Conservation (phyloP, 805 yeast genomes). For the Candida palmyrensis region DNA sequence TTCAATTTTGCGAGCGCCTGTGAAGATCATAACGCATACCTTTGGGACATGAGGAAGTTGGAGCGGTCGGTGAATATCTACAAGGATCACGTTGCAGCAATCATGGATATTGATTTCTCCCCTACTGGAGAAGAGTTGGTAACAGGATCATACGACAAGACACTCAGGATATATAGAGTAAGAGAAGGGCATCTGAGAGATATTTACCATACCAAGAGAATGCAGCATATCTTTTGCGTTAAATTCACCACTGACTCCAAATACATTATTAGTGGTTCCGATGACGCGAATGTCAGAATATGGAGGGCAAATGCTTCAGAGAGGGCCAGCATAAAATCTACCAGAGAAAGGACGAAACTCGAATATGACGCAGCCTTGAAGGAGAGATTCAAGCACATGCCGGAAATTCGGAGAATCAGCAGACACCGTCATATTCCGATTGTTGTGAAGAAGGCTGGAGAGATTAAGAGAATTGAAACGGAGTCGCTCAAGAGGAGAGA, state of each 20-base stretch:
- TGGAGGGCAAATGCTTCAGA: slow-evolving; percentile 92
- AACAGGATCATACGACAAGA: slow-evolving; percentile 92
- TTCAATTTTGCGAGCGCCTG: slow-evolving; percentile 85
- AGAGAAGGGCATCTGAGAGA: slow-evolving; percentile 91
- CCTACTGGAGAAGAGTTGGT: slow-evolving; percentile 97
- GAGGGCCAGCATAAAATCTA: slow-evolving; percentile 72
- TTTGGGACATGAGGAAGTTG: slow-evolving; percentile 96
- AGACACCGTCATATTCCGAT: slow-evolving; percentile 91
- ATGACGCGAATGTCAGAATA: slow-evolving; percentile 89
- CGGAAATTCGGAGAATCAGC: slow-evolving; percentile 84
- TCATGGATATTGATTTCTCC: slow-evolving; percentile 88
- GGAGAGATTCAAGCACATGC: slow-evolving; percentile 92
- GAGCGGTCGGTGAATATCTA: slow-evolving; percentile 73
- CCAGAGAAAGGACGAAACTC: slow-evolving; percentile 73
- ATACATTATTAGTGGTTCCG: slow-evolving; percentile 86
- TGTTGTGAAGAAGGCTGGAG: slow-evolving; percentile 83
- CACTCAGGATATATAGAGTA: slow-evolving; percentile 73
- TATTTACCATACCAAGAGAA: slow-evolving; percentile 92
- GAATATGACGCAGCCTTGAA: slow-evolving; percentile 91
- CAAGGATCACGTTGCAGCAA: slow-evolving; percentile 95
- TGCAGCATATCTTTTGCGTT: slow-evolving; percentile 90
- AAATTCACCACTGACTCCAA: slow-evolving; percentile 85
- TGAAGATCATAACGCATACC: slow-evolving; percentile 92
- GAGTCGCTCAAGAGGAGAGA: slow-evolving; percentile 75
- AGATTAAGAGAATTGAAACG: slow-evolving; percentile 73